These are phyloP conservation scores for Kuraishia ogatae DNA, from an alignment of 805 yeast genomes.

Conservation along the genomic window DNA sequence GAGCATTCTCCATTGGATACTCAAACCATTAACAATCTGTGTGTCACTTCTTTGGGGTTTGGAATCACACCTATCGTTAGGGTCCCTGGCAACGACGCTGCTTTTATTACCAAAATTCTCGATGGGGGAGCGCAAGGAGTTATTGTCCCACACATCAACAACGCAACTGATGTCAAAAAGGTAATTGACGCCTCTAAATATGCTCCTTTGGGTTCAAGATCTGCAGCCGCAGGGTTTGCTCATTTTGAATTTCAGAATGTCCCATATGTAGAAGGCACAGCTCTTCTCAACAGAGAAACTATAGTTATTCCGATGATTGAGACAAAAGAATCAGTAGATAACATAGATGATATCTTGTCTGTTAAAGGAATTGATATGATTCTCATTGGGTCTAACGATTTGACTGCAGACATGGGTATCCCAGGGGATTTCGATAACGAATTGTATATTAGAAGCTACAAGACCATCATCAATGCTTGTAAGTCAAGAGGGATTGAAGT, in stretches of 20 bases:
- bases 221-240: background rate
- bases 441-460: background rate
- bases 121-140: background rate
- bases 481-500: background rate
- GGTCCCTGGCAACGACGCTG: background rate
- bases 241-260: background rate
- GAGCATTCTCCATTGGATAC: background rate
- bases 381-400: background rate
- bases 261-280: background rate
- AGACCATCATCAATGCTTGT: background rate
- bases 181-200: background rate
- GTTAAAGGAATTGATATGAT: background rate
- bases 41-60: background rate
- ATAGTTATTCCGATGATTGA: background rate
- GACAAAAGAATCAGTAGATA: background rate
- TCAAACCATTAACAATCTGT: background rate
- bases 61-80: background rate
- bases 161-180: background rate
- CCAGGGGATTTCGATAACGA: background rate
- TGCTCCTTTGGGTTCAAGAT: background rate
- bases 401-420: background rate
- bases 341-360: background rate
- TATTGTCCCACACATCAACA: conserved; percentile 1
- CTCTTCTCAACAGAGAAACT: background rate
- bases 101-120: background rate